phyloP scores from a whole-genome alignment of 2,329 filamentous ascomycete species.

The Curvularia hawaiiensis region DNA sequence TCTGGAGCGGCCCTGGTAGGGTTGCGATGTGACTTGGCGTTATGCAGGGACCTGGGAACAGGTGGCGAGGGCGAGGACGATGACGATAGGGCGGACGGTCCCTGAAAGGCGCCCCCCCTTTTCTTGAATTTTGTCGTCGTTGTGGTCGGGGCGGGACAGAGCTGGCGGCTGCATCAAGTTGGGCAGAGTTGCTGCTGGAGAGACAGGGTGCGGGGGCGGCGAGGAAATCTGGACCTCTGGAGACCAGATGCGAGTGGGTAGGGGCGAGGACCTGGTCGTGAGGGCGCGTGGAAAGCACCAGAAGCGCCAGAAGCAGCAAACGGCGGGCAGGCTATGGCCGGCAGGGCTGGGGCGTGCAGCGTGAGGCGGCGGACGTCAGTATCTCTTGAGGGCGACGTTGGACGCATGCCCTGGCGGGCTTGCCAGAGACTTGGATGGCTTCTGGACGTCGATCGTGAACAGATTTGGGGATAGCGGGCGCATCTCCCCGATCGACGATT shows the following conservation, averaged over 20 bases:
- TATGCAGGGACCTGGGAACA: slow-evolving; percentile 29
- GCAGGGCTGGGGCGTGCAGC: slow-evolving; percentile 5
- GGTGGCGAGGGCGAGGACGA: slow-evolving; percentile 16
- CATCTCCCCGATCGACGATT: slow-evolving; percentile 23
- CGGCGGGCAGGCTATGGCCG: background rate
- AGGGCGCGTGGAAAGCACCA: slow-evolving; percentile 5
- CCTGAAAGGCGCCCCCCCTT: slow-evolving; percentile 17
- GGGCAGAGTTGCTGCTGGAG: slow-evolving; percentile 13
- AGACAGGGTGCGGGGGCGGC: slow-evolving; percentile 10
- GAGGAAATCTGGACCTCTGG: slow-evolving; percentile 10
- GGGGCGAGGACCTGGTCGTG: slow-evolving; percentile 13
- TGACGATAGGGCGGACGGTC: slow-evolving; percentile 14
- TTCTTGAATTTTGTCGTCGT: slow-evolving; percentile 6
- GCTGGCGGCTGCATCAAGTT: slow-evolving; percentile 14
- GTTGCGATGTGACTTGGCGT: slow-evolving; percentile 21
- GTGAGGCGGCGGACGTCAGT: slow-evolving; percentile 5
- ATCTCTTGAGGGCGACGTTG: slow-evolving; percentile 7
- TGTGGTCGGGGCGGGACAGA: slow-evolving; percentile 6
- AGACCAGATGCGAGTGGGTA: slow-evolving; percentile 3
- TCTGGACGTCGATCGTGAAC: slow-evolving; percentile 25
- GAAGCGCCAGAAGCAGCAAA: slow-evolving; percentile 4
- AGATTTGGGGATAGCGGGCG: slow-evolving; percentile 8
- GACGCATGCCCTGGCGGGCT: background rate
- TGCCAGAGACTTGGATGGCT: slow-evolving; percentile 14
- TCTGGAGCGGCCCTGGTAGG: slow-evolving; percentile 1